Base-by-base conservation (phyloP, 2,329 filamentous ascomycete species). In the Epichloe aotearoae region DNA sequence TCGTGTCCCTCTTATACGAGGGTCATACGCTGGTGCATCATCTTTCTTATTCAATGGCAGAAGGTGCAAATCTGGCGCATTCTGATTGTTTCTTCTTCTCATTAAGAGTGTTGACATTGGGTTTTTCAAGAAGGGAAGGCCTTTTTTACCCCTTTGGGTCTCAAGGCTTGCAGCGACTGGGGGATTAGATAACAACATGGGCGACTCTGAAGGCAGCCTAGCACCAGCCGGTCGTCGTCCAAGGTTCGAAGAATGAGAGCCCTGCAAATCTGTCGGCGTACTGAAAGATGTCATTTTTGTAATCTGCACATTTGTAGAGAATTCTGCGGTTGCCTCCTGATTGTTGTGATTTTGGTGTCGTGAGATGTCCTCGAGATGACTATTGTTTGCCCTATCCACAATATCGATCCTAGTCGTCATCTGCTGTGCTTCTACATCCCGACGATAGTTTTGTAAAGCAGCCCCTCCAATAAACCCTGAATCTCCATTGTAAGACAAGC, bases 1-100 rank as follows among this genome's bases (percentile, higher is more conserved):
- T 45, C 73, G 71, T 7, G 77, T 85, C 46, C 78, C 82, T 58
- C 73, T 74, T 55, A 85, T 85, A 10, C 79, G 73, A 17, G 80
- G 80, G 57, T 84, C 80, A 57, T 83, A 82, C 19, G 66, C 63
- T 5, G 72, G 70, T 56, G 75, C 73, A 14, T 72, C 69, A 0
- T 62, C 57, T 7, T 63, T 61, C 20, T 66, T 64, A 44, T 66
- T 57, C 30, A 73, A 57, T 0, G 73, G 68, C 20, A 73, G 57
- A 1, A 71, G 66, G 1, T 61, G 59, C 3, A 73, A 52, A 43
- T 76, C 74, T 1, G 71, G 66, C 1, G 66, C 63, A 47, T 69
- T 70, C 51, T 80, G 76, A 15, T 69, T 74, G 12, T 73, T 73
- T 57, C 75, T 79, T 49, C 79, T 72, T 53, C 79, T 72, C 68